These are phyloP conservation scores for Fragaria vesca DNA, from an alignment of 306 rosid species.

Conservation along the genomic window DNA sequence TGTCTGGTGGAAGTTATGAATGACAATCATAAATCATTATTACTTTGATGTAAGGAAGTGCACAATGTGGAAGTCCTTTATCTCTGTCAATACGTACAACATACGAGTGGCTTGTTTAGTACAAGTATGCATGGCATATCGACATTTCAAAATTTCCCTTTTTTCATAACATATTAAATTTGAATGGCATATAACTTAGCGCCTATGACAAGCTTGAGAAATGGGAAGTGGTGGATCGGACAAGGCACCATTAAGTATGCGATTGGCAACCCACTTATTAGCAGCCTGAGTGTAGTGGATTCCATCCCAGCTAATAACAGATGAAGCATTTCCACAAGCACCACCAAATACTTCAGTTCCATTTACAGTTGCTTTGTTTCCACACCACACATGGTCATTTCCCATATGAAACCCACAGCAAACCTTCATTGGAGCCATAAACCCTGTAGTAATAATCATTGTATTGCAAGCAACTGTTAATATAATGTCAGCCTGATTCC, in stretches of 20 bases:
- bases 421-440: constrained; percentile 62
- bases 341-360: constrained; percentile 63
- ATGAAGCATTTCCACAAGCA: constrained; percentile 62
- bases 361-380: constrained; percentile 44
- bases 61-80: too few species aligned
- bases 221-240: constrained; percentile 66
- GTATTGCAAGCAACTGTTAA: not conserved
- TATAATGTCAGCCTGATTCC: not conserved
- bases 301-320: constrained; percentile 79
- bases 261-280: constrained; percentile 71
- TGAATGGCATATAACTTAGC: constrained; percentile 14
- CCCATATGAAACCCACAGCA: constrained; percentile 88
- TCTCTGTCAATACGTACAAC: too few species aligned
- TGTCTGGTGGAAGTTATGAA: too few species aligned
- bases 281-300: constrained; percentile 88
- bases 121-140: too few species aligned
- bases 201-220: constrained; percentile 64
- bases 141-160: not conserved
- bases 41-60: too few species aligned
- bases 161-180: not conserved
- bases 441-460: constrained; percentile 43
- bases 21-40: too few species aligned
- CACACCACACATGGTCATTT: constrained; percentile 83
- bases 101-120: too few species aligned
- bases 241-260: constrained; percentile 55